Percentiles rank a stretch among this genome's conserved stretches.
phyloP scores from a whole-genome alignment of 106 monocot genomes.

The Platanthera zijinensis region DNA sequence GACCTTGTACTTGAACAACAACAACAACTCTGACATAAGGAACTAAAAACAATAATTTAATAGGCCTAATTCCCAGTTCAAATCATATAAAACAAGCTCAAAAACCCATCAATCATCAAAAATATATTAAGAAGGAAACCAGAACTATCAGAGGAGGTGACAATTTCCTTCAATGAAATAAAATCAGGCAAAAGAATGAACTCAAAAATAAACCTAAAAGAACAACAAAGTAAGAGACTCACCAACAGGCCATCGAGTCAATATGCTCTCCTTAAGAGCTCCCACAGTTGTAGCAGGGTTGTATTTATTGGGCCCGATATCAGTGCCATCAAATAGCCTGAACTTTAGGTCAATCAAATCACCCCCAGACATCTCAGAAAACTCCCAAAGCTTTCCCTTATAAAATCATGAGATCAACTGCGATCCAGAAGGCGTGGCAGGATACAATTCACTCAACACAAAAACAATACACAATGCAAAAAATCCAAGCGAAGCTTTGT shows the following conservation, averaged over 20 bases:
- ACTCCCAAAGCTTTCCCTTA: not conserved
- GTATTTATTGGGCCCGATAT: slow-evolving; percentile 20
- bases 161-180: not conserved
- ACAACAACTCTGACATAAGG: no score
- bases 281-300: slow-evolving; percentile 17
- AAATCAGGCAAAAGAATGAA: not conserved
- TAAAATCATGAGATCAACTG: not conserved
- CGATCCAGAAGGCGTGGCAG: no score
- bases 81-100: not conserved
- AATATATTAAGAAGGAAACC: not conserved
- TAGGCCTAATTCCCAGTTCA: not conserved
- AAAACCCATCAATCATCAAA: not conserved
- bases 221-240: slow-evolving; percentile 2
- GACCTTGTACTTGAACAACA: no score
- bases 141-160: not conserved
- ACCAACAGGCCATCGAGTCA: slow-evolving; percentile 21
- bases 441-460: no score
- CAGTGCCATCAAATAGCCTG: slow-evolving; percentile 27
- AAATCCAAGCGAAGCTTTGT: no score
- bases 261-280: slow-evolving; percentile 23
- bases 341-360: slow-evolving; percentile 22
- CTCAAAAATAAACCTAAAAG: not conserved
- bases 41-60: not conserved
- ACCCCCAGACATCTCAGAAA: slow-evolving; percentile 2
- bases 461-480: no score